Evolutionary conservation across 371 early-diverging fungal genomes (phyloP).

Genomic region (Mycotypha africana): DNA sequence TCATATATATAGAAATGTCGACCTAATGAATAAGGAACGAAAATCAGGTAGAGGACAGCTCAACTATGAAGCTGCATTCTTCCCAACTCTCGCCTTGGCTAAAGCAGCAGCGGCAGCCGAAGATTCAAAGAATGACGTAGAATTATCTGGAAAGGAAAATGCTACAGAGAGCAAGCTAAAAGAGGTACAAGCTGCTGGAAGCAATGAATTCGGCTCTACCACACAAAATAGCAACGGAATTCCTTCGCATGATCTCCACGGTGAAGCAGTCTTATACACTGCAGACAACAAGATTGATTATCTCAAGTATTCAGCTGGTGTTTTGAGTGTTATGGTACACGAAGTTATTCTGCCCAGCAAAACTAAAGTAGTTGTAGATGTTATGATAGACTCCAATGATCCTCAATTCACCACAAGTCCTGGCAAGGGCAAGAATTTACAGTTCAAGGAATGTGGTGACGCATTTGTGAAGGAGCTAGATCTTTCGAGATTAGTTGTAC

Average conservation of each 20-base stretch:
- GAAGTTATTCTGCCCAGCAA: constrained; percentile 13
- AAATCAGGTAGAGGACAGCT: constrained; percentile 51
- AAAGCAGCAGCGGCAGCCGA: constrained; percentile 29
- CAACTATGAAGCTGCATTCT: constrained; percentile 56
- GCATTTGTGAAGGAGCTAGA: constrained; percentile 36
- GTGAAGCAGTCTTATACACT: constrained; percentile 19
- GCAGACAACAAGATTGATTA: constrained; percentile 16
- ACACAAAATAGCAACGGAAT: neutral
- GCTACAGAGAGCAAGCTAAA: constrained; percentile 2
- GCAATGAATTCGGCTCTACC: neutral
- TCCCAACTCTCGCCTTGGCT: constrained; percentile 55
- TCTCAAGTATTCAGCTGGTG: constrained; percentile 20
- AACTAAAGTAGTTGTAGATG: constrained; percentile 17
- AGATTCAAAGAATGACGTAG: constrained; percentile 7
- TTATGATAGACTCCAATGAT: constrained; percentile 28
- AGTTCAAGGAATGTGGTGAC: constrained; percentile 24
- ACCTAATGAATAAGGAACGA: constrained; percentile 50
- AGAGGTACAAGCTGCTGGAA: neutral
- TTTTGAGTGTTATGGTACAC: constrained; percentile 24
- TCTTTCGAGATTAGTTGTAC: constrained; percentile 19
- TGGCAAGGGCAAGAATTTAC: constrained; percentile 13
- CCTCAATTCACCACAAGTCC: constrained; percentile 22
- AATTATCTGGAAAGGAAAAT: neutral
- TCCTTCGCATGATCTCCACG: constrained; percentile 22
- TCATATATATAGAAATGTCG: too few species aligned